phyloP scores from a whole-genome alignment of 345 rosid species.

The Euclidium syriacum region DNA sequence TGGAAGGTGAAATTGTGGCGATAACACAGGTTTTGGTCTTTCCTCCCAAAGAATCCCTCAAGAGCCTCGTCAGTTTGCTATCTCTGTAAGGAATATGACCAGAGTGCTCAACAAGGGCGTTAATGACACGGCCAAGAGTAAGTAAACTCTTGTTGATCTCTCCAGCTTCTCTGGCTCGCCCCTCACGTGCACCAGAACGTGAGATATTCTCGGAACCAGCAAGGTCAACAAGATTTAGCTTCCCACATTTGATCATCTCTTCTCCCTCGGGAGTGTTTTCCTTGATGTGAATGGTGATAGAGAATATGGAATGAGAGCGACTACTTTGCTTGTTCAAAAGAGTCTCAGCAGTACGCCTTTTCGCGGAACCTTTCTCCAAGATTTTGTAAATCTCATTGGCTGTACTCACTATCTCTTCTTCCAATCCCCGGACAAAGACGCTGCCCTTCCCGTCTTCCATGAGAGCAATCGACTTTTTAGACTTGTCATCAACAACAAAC shows the following conservation, averaged over 20 bases:
- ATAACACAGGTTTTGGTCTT: slow-evolving; percentile 98
- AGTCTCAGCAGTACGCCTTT: slow-evolving; percentile 98
- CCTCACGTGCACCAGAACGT: slow-evolving; percentile 98
- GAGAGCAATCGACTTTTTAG: slow-evolving; percentile 90
- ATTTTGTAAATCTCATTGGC: slow-evolving; percentile 97
- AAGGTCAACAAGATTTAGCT: slow-evolving; percentile 96
- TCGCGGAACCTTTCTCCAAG: slow-evolving; percentile 94
- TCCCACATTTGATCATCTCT: slow-evolving; percentile 98
- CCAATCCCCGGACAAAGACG: slow-evolving; percentile 92
- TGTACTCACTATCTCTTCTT: slow-evolving; percentile 92
- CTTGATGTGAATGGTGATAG: slow-evolving; percentile 92
- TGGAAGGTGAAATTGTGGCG: slow-evolving; percentile 94
- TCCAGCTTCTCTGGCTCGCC: slow-evolving; percentile 99
- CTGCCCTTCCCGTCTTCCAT: slow-evolving; percentile 99
- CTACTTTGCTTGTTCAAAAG: slow-evolving; percentile 98
- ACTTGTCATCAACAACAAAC: slow-evolving; percentile 80
- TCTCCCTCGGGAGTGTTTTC: slow-evolving; percentile 98
- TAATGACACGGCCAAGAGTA: slow-evolving; percentile 95
- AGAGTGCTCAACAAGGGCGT: slow-evolving; percentile 96
- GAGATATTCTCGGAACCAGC: slow-evolving; percentile 99
- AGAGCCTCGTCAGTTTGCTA: slow-evolving; percentile 87
- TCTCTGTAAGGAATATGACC: slow-evolving; percentile 99
- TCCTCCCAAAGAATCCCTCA: slow-evolving; percentile 98
- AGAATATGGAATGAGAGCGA: slow-evolving; percentile 96
- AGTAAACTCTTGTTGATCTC: slow-evolving; percentile 98